Percentiles rank a stretch among this genome's conserved stretches.
Conservation (phyloP, 805 yeast genomes). For the Kazachstania psychrophila region DNA sequence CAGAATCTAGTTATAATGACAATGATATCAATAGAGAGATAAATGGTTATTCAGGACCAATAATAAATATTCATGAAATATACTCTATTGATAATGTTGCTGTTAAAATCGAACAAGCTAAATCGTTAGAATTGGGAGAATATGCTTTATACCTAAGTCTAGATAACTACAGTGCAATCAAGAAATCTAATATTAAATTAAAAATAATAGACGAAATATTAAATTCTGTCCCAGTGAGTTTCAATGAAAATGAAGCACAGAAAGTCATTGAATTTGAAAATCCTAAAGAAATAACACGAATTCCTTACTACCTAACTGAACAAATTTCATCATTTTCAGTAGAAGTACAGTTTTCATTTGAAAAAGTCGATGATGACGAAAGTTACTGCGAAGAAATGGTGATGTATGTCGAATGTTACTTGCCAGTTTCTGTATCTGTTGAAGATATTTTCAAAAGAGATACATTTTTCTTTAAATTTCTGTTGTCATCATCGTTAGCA, state of each 20-base stretch:
- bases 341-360: constrained; percentile 10
- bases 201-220: constrained; percentile 3
- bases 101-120: constrained; percentile 13
- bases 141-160: constrained; percentile 11
- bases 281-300: neutral
- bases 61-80: constrained; percentile 11
- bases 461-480: constrained; percentile 23
- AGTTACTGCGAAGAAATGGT: constrained; percentile 12
- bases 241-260: constrained; percentile 1
- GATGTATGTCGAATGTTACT: constrained; percentile 11
- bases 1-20: neutral
- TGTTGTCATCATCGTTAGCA: constrained; percentile 18
- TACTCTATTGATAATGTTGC: constrained; percentile 13
- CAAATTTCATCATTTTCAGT: constrained; percentile 15
- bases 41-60: neutral
- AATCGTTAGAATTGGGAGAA: constrained; percentile 13
- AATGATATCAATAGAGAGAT: constrained; percentile 2
- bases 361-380: constrained; percentile 2
- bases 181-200: neutral
- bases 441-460: constrained; percentile 26
- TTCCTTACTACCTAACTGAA: constrained; percentile 14
- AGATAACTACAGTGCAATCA: constrained; percentile 8
- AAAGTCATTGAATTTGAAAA: neutral
- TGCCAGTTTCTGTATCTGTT: constrained; percentile 27
- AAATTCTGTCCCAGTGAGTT: constrained; percentile 1